Evolutionary conservation across 345 rosid species (phyloP), one percentile per base, ranked within the genome.

Genomic region (Tarenaya hassleriana): DNA sequence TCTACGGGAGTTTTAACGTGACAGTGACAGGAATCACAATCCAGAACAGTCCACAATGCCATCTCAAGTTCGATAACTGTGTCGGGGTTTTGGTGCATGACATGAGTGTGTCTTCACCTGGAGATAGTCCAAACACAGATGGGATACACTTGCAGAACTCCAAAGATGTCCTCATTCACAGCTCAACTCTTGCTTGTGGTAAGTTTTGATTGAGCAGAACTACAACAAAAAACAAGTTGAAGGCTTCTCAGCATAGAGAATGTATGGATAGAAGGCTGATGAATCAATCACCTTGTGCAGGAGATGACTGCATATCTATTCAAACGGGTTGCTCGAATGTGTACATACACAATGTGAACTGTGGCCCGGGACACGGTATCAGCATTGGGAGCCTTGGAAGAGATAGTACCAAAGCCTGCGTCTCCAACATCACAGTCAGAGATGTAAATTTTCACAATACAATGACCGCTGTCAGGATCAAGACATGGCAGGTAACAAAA

Each of bases 361-460:
- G 98, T 63, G 97, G 98, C 41, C 97, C 96, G 11, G 98, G 96
- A 15, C 98, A 92, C 58, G 98, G 97, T 34, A 92, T 92, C 62
- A 88, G 91, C 77, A 92, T 92, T 3, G 98, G 97, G 49, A 75
- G 98, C 44, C 83, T 92, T 43, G 97, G 98, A 60, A 83, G 56
- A 66, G 81, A 77, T 58, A 70, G 76, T 47, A 81, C 80, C 35
- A 88, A 83, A 71, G 95, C 96, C n/a, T 88, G 98, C 56, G 96
- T 92, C 55, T 83, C 98, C 4, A 85, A 88, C 68, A 79, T 92
- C 70, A 92, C 94, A 1, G 74, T 92, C 17, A 74, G 90, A 27
- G 86, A 92, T 62, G 75, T 92, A 32, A 61, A 71, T 19, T 81
- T 92, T 77, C 94, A 76, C 41, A 77, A 78, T 73, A 88, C 97